Evolutionary conservation across 371 early-diverging fungal species (phyloP), one percentile per base, ranked within the genome.

Genomic region (Syncephalastrum contaminatum): DNA sequence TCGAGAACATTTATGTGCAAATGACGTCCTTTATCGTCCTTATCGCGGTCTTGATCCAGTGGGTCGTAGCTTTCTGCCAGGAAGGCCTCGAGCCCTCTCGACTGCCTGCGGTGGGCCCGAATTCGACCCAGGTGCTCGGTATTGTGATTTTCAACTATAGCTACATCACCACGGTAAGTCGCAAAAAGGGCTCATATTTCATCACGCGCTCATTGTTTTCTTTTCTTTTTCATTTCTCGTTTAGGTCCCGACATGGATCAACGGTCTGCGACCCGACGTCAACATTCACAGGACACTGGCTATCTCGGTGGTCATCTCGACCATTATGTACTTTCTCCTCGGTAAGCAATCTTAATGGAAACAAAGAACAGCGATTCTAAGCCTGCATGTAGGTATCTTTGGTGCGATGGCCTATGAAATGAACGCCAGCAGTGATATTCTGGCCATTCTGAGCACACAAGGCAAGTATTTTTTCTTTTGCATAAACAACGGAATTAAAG

Each of bases 91-190:
- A 81, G 20, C 22, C 69, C 2, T 47, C 71, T 0, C 54, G 68
- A 8, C 65, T 85, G 15, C 87, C 84, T 3, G 63, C 70, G 4
- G 42, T 73, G 1, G 81, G 81, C 4, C 30, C 54, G 7, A 79
- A 84, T 50, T 64, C 72, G 10, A 69, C 73, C 8, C 70, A 69
- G 56, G 80, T 83, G 1, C 63, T 86, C 13, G 87, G 87, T 10
- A 80, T 78, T 21, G 80, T 82, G 4, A 69, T 86, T 1, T 84
- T 85, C 56, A 86, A 86, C 47, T 85, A 76, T 47, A 80, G 82
- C 40, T 85, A 76, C 46, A 81, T 85, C 19, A 84, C 81, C 0
- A 84, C 83, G 3, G 77, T 75, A 60, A 61, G 53, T 19, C 13
- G 16, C 18, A 21, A 5, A 20, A 10, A 21, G 1, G 8, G 15